Evolutionary conservation across 2,329 filamentous ascomycete genomes (phyloP).

Genomic region (Alternaria incomplexa): DNA sequence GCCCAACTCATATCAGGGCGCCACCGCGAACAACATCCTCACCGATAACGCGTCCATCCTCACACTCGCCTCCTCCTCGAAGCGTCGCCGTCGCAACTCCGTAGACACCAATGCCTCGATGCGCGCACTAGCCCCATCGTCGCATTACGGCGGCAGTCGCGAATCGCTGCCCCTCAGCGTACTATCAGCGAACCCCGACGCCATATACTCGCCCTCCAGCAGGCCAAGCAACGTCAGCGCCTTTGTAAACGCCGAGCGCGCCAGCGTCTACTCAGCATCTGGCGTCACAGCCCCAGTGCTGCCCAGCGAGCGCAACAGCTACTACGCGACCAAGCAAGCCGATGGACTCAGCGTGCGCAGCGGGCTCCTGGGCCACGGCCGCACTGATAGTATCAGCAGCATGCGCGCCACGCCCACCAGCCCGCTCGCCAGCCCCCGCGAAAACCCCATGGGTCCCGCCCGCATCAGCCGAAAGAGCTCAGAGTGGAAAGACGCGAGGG

Average conservation of each 20-base stretch:
- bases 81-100: constrained; percentile 76
- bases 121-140: constrained; percentile 81
- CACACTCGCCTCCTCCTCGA: constrained; percentile 82
- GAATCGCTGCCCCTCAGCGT: constrained; percentile 81
- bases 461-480: constrained; percentile 43
- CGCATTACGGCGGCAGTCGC: constrained; percentile 80
- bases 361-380: constrained; percentile 75
- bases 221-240: constrained; percentile 59
- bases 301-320: constrained; percentile 80
- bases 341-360: constrained; percentile 82
- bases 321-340: constrained; percentile 66
- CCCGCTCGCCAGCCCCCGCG: constrained; percentile 64
- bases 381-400: constrained; percentile 82
- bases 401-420: constrained; percentile 64
- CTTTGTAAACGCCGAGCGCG: constrained; percentile 68
- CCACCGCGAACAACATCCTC: constrained; percentile 80
- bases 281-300: constrained; percentile 67
- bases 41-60: constrained; percentile 87
- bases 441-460: constrained; percentile 37
- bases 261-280: constrained; percentile 80
- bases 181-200: constrained; percentile 68
- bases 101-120: constrained; percentile 88
- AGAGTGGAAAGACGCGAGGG: constrained; percentile 45
- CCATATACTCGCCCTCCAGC: constrained; percentile 60
- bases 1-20: constrained; percentile 76